These are phyloP conservation scores for Leishmania mexicana DNA, from an alignment of 208 protist species.

Conservation along the genomic window DNA sequence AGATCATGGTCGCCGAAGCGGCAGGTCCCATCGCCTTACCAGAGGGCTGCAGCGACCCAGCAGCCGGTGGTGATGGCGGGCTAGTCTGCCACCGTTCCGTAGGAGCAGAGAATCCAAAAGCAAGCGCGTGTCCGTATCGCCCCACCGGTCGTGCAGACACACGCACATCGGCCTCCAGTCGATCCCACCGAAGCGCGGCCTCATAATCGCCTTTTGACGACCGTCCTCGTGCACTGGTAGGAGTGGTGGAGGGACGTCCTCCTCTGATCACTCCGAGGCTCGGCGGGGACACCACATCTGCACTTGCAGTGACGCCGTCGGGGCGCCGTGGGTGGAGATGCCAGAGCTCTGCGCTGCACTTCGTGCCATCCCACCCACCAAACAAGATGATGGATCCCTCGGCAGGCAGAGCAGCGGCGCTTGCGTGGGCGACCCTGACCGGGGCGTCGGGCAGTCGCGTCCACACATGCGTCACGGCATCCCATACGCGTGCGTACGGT, in stretches of 20 bases:
- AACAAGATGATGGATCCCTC: slow-evolving; percentile 12
- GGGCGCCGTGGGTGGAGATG: not conserved
- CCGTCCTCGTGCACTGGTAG: not conserved
- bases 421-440: slow-evolving; percentile 8
- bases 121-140: slow-evolving; percentile 12
- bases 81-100: not conserved
- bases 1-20: not conserved
- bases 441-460: slow-evolving; percentile 15
- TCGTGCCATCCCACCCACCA: slow-evolving; percentile 15
- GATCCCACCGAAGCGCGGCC: not conserved
- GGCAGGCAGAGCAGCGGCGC: slow-evolving; percentile 9
- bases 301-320: not conserved
- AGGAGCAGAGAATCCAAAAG: not conserved
- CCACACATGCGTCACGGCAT: slow-evolving; percentile 6
- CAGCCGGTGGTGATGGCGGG: not conserved
- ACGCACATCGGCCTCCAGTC: slow-evolving; percentile 1
- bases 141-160: slow-evolving; percentile 7
- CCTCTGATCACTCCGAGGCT: not conserved
- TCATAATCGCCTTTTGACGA: not conserved
- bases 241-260: not conserved
- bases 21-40: not conserved
- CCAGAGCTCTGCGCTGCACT: slow-evolving; percentile 17
- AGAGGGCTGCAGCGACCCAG: not conserved
- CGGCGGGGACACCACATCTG: not conserved
- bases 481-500: slow-evolving; percentile 10